Conservation (phyloP, 2,329 filamentous ascomycete genomes). For the Rhynchosporium agropyri region DNA sequence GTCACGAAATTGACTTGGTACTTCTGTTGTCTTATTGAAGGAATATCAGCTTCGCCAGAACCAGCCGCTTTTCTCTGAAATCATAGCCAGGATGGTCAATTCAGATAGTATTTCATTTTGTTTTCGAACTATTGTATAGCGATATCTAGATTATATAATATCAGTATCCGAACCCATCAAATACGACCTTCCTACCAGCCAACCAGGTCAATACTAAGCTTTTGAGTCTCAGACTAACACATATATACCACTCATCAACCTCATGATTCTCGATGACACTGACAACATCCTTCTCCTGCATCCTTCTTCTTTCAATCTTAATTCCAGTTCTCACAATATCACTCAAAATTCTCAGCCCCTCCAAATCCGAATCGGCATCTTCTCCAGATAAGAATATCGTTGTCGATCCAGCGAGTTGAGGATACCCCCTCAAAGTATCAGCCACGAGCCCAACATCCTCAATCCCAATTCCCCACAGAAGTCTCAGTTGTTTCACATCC, state of each 20-base stretch:
- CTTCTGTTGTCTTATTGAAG: no score
- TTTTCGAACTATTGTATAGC: not conserved
- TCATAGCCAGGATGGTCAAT: no score
- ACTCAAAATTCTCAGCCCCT: not conserved
- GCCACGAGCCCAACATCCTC: conserved; percentile 14
- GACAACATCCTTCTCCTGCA: not conserved
- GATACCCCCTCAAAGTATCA: conserved; percentile 15
- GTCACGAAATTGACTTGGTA: no score
- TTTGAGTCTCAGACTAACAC: not conserved
- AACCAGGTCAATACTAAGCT: conserved; percentile 15
- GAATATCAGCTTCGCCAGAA: no score
- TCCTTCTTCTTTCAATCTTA: conserved; percentile 4
- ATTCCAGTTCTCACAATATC: not conserved
- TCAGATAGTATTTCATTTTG: no score
- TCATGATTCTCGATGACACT: not conserved
- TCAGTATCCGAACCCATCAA: conserved; percentile 14
- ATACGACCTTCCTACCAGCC: not conserved
- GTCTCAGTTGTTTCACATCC: not conserved
- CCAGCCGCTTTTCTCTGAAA: no score
- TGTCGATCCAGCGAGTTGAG: not conserved
- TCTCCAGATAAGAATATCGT: conserved; percentile 12
- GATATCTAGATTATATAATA: not conserved
- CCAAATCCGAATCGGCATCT: not conserved
- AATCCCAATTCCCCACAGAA: conserved; percentile 2
- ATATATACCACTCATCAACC: conserved; percentile 14